Percentiles rank a stretch among this genome's conserved stretches.
phyloP scores from a whole-genome alignment of 2,329 filamentous ascomycete species.

The Fusarium devonianum region DNA sequence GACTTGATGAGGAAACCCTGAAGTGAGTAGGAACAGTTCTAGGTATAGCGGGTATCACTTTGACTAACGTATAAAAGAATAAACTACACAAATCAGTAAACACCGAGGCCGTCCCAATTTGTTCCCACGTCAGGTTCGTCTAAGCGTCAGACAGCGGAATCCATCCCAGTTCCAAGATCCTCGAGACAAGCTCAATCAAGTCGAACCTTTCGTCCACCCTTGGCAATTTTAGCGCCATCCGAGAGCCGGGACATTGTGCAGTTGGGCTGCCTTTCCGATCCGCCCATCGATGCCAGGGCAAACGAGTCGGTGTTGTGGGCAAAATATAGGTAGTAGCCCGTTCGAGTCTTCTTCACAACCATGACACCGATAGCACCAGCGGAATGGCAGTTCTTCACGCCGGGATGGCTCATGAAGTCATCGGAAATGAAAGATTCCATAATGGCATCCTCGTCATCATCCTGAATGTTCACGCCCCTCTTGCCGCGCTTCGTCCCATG shows the following conservation, averaged over 20 bases:
- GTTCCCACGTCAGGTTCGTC: not conserved
- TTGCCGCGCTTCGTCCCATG: slow-evolving; percentile 67
- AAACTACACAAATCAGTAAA: not conserved
- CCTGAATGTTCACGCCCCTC: slow-evolving; percentile 68
- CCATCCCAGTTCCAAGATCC: slow-evolving; percentile 2
- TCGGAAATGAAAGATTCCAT: slow-evolving; percentile 78
- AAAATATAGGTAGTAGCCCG: slow-evolving; percentile 86
- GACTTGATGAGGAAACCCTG: too few species aligned
- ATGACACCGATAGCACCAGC: slow-evolving; percentile 91
- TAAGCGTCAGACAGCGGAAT: not conserved
- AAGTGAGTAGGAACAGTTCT: slow-evolving; percentile 17
- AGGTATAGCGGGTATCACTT: slow-evolving; percentile 41
- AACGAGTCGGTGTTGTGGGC: slow-evolving; percentile 93
- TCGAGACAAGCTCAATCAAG: slow-evolving; percentile 37
- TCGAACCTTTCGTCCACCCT: slow-evolving; percentile 60
- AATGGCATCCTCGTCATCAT: slow-evolving; percentile 78
- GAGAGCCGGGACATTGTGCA: slow-evolving; percentile 87
- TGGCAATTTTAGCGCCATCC: slow-evolving; percentile 59
- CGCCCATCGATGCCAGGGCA: slow-evolving; percentile 88
- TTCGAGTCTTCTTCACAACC: slow-evolving; percentile 81
- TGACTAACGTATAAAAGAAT: slow-evolving; percentile 21
- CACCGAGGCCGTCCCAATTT: not conserved
- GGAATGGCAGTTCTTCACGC: slow-evolving; percentile 80
- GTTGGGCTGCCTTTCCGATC: slow-evolving; percentile 74
- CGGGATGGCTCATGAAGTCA: slow-evolving; percentile 95